Evolutionary conservation across 805 yeast genomes (phyloP).

Genomic region (Myxozyma sirexii): DNA sequence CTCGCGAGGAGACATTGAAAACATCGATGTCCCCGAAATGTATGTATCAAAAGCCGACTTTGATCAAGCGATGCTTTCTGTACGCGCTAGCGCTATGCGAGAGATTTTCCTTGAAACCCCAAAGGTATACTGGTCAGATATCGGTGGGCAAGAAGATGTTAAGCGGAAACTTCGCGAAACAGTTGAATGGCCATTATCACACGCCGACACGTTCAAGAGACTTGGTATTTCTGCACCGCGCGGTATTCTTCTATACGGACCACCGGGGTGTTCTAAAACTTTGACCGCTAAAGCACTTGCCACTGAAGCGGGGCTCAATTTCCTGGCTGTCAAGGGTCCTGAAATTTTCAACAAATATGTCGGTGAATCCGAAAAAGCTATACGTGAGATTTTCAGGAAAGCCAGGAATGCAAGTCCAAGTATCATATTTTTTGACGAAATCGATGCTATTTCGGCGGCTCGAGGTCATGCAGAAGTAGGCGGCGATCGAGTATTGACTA

Average conservation of each 20-base stretch:
- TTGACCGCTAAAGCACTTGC: constrained; percentile 94
- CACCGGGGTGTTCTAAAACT: constrained; percentile 98
- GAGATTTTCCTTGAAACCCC: constrained; percentile 92
- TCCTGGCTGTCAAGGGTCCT: constrained; percentile 95
- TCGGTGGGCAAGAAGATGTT: constrained; percentile 89
- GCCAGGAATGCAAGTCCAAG: constrained; percentile 96
- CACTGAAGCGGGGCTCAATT: constrained; percentile 91
- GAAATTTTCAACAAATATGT: constrained; percentile 93
- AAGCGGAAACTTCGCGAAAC: constrained; percentile 84
- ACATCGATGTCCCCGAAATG: constrained; percentile 42
- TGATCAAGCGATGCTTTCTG: constrained; percentile 71
- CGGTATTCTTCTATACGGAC: constrained; percentile 92
- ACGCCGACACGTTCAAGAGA: constrained; percentile 70
- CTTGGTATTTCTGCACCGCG: constrained; percentile 90
- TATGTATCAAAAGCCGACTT: constrained; percentile 60
- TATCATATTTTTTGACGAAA: constrained; percentile 93
- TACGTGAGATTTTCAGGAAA: constrained; percentile 88
- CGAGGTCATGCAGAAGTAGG: constrained; percentile 63
- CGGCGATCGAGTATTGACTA: constrained; percentile 81
- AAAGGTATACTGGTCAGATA: constrained; percentile 88
- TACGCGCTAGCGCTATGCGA: constrained; percentile 95
- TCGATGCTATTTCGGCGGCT: constrained; percentile 86
- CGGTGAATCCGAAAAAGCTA: constrained; percentile 91
- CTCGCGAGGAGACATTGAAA: constrained; percentile 54
- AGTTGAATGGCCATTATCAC: constrained; percentile 87